Conservation (phyloP, 331 rosid species). For the Dryas integrifolia region DNA sequence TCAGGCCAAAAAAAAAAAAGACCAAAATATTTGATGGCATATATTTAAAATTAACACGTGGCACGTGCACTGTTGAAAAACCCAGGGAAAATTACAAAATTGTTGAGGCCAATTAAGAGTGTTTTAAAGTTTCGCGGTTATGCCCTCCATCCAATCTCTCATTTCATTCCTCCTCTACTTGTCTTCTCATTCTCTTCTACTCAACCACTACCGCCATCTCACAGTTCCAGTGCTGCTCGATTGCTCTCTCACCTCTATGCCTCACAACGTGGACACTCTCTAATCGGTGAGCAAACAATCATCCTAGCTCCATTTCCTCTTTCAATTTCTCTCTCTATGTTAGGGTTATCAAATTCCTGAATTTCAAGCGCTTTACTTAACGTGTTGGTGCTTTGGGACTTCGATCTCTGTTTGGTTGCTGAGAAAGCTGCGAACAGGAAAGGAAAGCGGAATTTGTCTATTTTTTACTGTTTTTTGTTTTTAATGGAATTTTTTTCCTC, state of each 20-base stretch:
- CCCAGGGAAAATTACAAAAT: constrained; percentile 15
- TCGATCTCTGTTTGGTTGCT: constrained; percentile 1
- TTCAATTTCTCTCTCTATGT: background rate
- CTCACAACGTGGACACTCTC: constrained; percentile 19
- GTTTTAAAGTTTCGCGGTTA: constrained; percentile 90
- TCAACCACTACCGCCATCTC: constrained; percentile 8
- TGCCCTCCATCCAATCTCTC: constrained; percentile 49
- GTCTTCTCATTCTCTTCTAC: constrained; percentile 21
- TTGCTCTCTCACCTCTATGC: constrained; percentile 17
- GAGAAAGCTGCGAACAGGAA: constrained; percentile 21
- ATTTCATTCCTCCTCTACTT: constrained; percentile 18
- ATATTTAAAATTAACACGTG: too few relatives aligned
- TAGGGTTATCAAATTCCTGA: constrained; percentile 16
- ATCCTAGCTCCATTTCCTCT: constrained; percentile 22
- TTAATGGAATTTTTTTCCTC: constrained; percentile 13
- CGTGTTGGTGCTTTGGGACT: background rate
- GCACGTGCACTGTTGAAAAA: constrained; percentile 5
- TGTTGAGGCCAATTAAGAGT: background rate
- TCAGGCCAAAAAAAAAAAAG: too few relatives aligned
- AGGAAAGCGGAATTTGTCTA: constrained; percentile 7
- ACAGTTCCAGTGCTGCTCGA: constrained; percentile 21
- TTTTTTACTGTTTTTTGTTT: constrained; percentile 10
- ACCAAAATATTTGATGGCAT: too few relatives aligned
- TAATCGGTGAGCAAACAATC: constrained; percentile 41
- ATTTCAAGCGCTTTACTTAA: background rate